Percentiles rank a stretch among this genome's conserved stretches.
Evolutionary conservation across 352 stramenopile genomes (phyloP).

Genomic region (Phytophthora sansomeana): DNA sequence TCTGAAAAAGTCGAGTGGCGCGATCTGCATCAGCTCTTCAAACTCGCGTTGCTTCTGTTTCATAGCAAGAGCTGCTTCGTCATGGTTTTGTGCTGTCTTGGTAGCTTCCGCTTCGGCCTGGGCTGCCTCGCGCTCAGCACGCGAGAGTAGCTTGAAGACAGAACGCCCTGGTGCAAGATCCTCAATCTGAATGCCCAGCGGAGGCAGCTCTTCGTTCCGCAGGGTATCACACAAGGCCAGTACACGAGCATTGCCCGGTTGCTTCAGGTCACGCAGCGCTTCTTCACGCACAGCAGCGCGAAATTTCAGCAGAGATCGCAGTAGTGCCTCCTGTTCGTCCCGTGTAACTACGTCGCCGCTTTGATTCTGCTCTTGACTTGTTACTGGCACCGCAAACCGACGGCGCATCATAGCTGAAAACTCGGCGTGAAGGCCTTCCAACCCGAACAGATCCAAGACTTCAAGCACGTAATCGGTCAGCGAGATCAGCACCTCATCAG

Average conservation of each 20-base stretch:
- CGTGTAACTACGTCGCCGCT: slow-evolving; percentile 16
- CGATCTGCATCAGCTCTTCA: slow-evolving; percentile 72
- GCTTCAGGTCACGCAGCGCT: slow-evolving; percentile 57
- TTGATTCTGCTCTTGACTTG: slow-evolving; percentile 24
- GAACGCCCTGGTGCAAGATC: slow-evolving; percentile 70
- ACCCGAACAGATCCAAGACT: slow-evolving; percentile 70
- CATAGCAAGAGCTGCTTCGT: slow-evolving; percentile 13
- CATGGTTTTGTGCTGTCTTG: slow-evolving; percentile 15
- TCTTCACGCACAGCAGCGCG: slow-evolving; percentile 66
- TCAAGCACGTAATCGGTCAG: slow-evolving; percentile 77
- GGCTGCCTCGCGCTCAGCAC: slow-evolving; percentile 40
- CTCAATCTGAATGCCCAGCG: slow-evolving; percentile 71
- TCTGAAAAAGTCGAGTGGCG: slow-evolving; percentile 62
- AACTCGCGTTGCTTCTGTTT: slow-evolving; percentile 63
- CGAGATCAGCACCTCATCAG: slow-evolving; percentile 64
- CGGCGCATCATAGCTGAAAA: slow-evolving; percentile 53
- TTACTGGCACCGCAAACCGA: slow-evolving; percentile 24
- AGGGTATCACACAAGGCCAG: slow-evolving; percentile 70
- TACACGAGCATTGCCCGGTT: slow-evolving; percentile 50
- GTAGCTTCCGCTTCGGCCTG: slow-evolving; percentile 10
- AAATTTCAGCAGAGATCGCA: slow-evolving; percentile 67
- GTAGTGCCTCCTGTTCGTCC: slow-evolving; percentile 45
- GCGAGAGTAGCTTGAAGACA: slow-evolving; percentile 64
- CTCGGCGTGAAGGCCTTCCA: slow-evolving; percentile 59
- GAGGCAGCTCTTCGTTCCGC: slow-evolving; percentile 62